Conservation (phyloP, 306 rosid genomes). For the Glycyrrhiza uralensis region DNA sequence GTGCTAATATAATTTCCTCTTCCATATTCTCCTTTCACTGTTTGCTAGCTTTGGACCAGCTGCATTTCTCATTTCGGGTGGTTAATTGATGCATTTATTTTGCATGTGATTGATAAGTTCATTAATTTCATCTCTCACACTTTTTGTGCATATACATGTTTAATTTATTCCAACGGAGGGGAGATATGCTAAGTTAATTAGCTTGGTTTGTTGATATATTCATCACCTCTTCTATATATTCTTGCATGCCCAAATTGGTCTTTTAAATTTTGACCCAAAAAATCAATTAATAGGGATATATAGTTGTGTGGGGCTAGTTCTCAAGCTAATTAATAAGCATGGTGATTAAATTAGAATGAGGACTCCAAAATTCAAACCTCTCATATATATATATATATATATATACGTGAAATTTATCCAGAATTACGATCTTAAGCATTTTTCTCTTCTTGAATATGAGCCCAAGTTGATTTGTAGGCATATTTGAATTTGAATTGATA, state of each 20-base stretch:
- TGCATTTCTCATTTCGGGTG: neutral
- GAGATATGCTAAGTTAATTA: no score
- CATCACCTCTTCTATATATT: no score
- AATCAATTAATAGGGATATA: no score
- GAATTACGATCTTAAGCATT: neutral
- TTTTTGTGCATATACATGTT: neutral
- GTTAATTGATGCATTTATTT: neutral
- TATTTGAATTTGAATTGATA: neutral
- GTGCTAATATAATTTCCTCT: slow-evolving; percentile 13
- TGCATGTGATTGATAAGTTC: neutral
- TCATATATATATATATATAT: no score
- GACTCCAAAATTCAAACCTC: neutral
- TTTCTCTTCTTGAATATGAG: neutral
- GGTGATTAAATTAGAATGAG: neutral
- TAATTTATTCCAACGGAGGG: no score
- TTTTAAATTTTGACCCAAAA: no score
- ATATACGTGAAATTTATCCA: neutral
- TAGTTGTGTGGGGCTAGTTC: no score
- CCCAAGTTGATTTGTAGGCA: neutral
- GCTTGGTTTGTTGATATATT: no score
- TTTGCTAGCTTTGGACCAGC: neutral
- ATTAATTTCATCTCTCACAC: neutral
- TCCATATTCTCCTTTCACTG: neutral
- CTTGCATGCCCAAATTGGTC: neutral
- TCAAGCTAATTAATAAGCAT: no score